Conservation (phyloP, 1,139 yeast species). For the Magnusiomyces magnusii region DNA sequence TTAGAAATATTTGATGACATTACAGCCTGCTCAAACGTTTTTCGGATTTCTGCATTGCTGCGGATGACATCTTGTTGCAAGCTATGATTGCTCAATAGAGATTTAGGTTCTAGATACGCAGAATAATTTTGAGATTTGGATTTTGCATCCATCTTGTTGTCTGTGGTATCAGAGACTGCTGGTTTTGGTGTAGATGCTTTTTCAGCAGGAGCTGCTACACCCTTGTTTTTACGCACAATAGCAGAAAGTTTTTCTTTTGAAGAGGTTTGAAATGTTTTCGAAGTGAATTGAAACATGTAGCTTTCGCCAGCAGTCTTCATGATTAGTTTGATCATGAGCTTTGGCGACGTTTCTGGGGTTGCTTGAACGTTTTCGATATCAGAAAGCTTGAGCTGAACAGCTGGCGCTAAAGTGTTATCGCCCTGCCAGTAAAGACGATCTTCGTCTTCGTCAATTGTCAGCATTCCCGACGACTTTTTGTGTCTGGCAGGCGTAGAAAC, state of each 20-base stretch:
- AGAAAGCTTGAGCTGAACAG: slow-evolving; percentile 15
- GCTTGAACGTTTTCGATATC: not conserved
- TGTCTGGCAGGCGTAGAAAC: slow-evolving; percentile 23
- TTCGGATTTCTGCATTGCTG: slow-evolving; percentile 62
- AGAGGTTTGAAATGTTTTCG: slow-evolving; percentile 4
- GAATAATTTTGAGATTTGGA: slow-evolving; percentile 30
- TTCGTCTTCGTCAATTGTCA: slow-evolving; percentile 19
- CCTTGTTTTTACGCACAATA: not conserved
- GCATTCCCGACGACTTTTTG: slow-evolving; percentile 26
- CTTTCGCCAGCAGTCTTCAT: slow-evolving; percentile 7
- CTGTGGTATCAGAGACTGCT: not conserved
- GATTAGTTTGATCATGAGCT: slow-evolving; percentile 3
- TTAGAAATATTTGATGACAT: slow-evolving; percentile 72
- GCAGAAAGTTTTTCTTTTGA: not conserved
- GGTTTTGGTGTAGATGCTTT: not conserved
- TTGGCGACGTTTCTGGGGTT: not conserved
- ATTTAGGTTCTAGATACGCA: slow-evolving; percentile 37
- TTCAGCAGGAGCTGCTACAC: not conserved
- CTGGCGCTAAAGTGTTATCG: slow-evolving; percentile 17
- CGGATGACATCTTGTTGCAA: slow-evolving; percentile 71
- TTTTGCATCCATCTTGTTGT: slow-evolving; percentile 34
- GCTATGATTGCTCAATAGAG: slow-evolving; percentile 57
- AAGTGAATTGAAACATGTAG: slow-evolving; percentile 15
- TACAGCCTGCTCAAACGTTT: slow-evolving; percentile 81
- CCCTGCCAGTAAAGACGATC: slow-evolving; percentile 23